Evolutionary conservation across 2,329 filamentous ascomycete species (phyloP), one percentile per base, ranked within the genome.

Genomic region (Scedosporium boydii): DNA sequence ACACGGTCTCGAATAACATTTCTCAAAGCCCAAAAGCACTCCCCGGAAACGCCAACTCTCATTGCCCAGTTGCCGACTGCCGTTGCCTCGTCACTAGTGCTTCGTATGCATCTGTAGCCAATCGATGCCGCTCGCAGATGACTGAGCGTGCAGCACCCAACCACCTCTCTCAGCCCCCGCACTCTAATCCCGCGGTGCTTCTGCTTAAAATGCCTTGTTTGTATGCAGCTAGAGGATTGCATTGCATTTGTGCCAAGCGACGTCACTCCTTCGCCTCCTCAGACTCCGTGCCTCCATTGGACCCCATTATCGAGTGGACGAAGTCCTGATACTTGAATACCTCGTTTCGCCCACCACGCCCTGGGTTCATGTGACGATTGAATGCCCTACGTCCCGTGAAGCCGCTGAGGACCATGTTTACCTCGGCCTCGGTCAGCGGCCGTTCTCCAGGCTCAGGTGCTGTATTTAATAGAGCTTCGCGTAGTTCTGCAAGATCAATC

Each of bases 321-420:
- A 98, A 98, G 63, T 99, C 95, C 65, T 91, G 86, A 72, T 98
- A 99, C 70, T 87, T 85, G 75, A 99, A 98, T 0, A 98, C 92
- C 64, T 98, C 93, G 62, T 60, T 41, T 61, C 64, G 14, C 18
- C 62, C 21, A 55, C 61, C 51, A 4, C 51, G 44, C 64, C 84
- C 75, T 65, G 78, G 72, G 69, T 75, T 73, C 73, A 78, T 78
- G 69, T 74, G 79, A 68, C 88, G 90, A 57, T 86, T 89, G 74
- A 98, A 96, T 0, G 90, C 91, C 65, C 91, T 83, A 63, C 91
- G 82, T 0, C 91, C 90, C 3, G 89, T 90, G 74, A 96, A 99
- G 0, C 91, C 93, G 63, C 83, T 85, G 67, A 98, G 83, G n/a
- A 96, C 88, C 71, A 87, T 87, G 70, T 97, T 92, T 21, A 98